Evolutionary conservation across 805 yeast species (phyloP).

Genomic region (Kodamaea leandrae): DNA sequence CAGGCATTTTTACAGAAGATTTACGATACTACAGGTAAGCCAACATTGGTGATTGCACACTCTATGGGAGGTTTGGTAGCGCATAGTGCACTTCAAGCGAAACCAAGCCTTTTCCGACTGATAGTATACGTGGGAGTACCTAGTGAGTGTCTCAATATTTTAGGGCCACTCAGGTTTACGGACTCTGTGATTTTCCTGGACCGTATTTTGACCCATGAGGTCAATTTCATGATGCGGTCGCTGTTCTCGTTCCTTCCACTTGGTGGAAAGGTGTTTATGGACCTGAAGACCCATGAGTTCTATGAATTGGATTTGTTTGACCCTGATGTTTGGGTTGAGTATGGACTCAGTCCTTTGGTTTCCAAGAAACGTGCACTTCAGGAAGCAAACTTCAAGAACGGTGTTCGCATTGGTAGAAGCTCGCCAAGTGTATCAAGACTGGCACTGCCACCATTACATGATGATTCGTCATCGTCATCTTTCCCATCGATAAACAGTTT

Average conservation of each 20-base stretch:
- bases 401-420: not conserved
- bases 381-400: not conserved
- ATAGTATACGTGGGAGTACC: conserved; percentile 83
- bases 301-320: conserved; percentile 75
- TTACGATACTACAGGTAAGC: conserved; percentile 49
- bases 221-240: conserved; percentile 85
- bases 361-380: conserved; percentile 25
- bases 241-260: conserved; percentile 76
- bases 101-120: conserved; percentile 70
- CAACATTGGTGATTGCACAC: conserved; percentile 75
- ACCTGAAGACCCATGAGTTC: conserved; percentile 54
- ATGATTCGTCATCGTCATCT: conserved; percentile 9
- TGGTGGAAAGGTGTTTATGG: conserved; percentile 70
- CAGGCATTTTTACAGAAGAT: conserved; percentile 46
- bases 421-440: conserved; percentile 2
- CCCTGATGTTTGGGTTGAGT: conserved; percentile 75
- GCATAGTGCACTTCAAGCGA: conserved; percentile 69
- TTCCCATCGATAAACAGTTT: conserved; percentile 26
- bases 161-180: conserved; percentile 83
- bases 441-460: conserved; percentile 1
- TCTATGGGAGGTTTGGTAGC: conserved; percentile 93
- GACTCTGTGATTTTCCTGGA: conserved; percentile 76
- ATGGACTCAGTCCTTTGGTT: conserved; percentile 74
- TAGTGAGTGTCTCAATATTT: conserved; percentile 74
- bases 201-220: conserved; percentile 72